phyloP scores from a whole-genome alignment of 208 protist species.

The Trypanosoma avium region DNA sequence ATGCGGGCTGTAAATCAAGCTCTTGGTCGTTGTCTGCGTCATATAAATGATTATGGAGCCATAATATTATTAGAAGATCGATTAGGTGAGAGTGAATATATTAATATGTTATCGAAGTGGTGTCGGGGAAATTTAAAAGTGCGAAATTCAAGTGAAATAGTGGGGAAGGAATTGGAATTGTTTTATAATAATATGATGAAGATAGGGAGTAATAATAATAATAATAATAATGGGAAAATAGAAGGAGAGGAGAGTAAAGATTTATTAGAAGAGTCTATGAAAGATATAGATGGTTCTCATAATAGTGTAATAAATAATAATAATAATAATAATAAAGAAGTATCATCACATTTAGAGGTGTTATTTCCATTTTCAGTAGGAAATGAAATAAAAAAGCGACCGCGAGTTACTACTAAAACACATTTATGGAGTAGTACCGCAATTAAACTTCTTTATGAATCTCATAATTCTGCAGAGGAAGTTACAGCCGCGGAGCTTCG shows the following conservation, averaged over 20 bases:
- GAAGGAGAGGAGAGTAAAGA: neutral
- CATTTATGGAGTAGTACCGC: conserved; percentile 38
- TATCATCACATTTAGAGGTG: neutral
- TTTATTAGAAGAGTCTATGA: neutral
- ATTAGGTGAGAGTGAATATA: conserved; percentile 45
- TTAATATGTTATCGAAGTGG: conserved; percentile 52
- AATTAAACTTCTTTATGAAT: conserved; percentile 61
- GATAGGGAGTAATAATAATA: neutral
- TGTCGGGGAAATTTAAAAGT: conserved; percentile 43
- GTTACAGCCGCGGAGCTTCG: conserved; percentile 44
- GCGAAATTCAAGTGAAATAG: conserved; percentile 9
- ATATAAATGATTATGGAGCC: conserved; percentile 93
- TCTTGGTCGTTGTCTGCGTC: conserved; percentile 94
- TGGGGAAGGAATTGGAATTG: conserved; percentile 9
- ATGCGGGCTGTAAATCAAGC: conserved; percentile 96
- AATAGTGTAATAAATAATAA: too few species aligned
- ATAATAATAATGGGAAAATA: neutral
- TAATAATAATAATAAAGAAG: neutral
- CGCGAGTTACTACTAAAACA: conserved; percentile 12
- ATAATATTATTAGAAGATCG: conserved; percentile 93
- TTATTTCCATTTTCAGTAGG: neutral
- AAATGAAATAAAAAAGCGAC: neutral
- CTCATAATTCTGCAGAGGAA: conserved; percentile 29
- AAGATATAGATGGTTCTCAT: neutral
- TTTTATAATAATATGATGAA: conserved; percentile 13